These are phyloP conservation scores for Claviceps paspali DNA, from an alignment of 2,329 filamentous ascomycete genomes.

Conservation along the genomic window DNA sequence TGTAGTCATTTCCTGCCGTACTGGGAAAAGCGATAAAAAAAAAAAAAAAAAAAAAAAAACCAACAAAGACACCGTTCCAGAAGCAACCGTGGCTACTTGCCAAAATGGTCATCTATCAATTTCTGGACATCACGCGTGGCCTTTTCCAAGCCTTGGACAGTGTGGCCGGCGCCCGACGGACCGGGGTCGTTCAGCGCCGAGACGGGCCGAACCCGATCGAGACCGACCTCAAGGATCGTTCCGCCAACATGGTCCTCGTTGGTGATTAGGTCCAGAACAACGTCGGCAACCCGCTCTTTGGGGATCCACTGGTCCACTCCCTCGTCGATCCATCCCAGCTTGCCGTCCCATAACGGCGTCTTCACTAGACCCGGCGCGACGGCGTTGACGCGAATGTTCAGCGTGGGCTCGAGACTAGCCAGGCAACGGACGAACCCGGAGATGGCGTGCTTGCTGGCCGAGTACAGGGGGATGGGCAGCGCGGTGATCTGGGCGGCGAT, in stretches of 20 bases:
- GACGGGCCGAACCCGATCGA: constrained; percentile 4
- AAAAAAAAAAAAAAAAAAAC: too few species aligned
- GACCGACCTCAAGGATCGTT: constrained; percentile 6
- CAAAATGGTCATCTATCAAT: constrained; percentile 2
- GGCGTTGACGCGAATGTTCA: constrained; percentile 17
- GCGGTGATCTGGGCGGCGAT: constrained; percentile 13
- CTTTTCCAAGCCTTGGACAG: not conserved
- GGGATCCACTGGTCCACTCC: constrained; percentile 17
- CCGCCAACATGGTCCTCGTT: constrained; percentile 14
- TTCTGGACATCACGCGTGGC: not conserved
- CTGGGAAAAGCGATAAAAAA: too few species aligned
- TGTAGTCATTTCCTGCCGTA: too few species aligned
- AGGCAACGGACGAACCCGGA: constrained; percentile 18
- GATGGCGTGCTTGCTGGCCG: constrained; percentile 15
- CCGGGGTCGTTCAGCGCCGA: constrained; percentile 6
- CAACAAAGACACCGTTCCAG: too few species aligned
- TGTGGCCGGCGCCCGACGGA: constrained; percentile 1
- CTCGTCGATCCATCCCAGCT: constrained; percentile 15
- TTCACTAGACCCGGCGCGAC: constrained; percentile 22
- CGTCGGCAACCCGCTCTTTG: constrained; percentile 19
- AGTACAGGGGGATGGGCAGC: constrained; percentile 14
- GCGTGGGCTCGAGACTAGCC: constrained; percentile 14
- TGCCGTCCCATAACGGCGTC: constrained; percentile 24
- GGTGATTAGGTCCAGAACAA: constrained; percentile 20
- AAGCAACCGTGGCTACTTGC: too few species aligned